phyloP scores from a whole-genome alignment of 768 basidiomycete genomes.

The Calocera cornea region DNA sequence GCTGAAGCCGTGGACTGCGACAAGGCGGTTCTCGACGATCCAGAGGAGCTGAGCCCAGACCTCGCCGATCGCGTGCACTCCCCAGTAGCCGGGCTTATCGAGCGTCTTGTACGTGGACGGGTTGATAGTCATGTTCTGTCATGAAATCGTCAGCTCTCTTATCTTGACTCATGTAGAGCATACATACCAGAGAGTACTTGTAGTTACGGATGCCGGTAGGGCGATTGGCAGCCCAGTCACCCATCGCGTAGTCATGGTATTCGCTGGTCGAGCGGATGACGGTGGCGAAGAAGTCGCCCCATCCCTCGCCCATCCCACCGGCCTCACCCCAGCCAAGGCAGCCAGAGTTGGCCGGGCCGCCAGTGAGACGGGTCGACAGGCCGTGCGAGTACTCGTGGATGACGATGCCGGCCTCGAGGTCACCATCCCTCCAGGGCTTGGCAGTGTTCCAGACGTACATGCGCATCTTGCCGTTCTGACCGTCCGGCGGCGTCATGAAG shows the following conservation, averaged over 20 bases:
- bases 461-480: slow-evolving; percentile 79
- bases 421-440: slow-evolving; percentile 83
- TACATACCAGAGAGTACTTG: slow-evolving; percentile 52
- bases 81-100: slow-evolving; percentile 88
- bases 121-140: slow-evolving; percentile 52
- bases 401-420: slow-evolving; percentile 92
- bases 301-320: slow-evolving; percentile 96
- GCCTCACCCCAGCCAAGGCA: slow-evolving; percentile 93
- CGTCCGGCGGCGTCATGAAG: slow-evolving; percentile 46
- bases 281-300: slow-evolving; percentile 88
- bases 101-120: slow-evolving; percentile 90
- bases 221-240: slow-evolving; percentile 83
- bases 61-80: slow-evolving; percentile 58
- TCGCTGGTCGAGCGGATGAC: slow-evolving; percentile 59
- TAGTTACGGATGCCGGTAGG: slow-evolving; percentile 72
- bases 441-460: slow-evolving; percentile 96
- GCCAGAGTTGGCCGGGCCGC: slow-evolving; percentile 82
- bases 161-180: not conserved
- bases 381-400: slow-evolving; percentile 86
- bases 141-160: not conserved
- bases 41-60: slow-evolving; percentile 92
- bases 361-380: slow-evolving; percentile 83
- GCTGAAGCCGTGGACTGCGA: slow-evolving; percentile 70
- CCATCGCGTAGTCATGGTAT: slow-evolving; percentile 80
- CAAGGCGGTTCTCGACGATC: slow-evolving; percentile 59